Base-by-base conservation (phyloP, 805 yeast genomes). In the Candida nonsorbophila region DNA sequence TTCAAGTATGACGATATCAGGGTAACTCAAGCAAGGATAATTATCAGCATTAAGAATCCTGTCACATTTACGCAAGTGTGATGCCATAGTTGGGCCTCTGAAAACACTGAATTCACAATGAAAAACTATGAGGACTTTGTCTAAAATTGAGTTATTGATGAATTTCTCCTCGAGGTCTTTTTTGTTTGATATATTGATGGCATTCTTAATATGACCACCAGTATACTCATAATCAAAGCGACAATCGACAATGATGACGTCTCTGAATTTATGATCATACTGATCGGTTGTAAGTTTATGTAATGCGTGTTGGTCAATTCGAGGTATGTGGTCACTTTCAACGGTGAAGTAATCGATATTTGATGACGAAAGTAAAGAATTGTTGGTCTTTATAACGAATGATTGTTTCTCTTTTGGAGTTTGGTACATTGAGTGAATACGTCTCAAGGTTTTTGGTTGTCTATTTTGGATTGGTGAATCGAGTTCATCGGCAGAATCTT, bases 31-130 rank as follows among this genome's bases (percentile, higher is more conserved):
- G 36, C 72, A 62, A 0, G 98, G 98, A 55, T 92, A 92, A 37
- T 71, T 66, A 33, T 79, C 77, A 37, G 75, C 67, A 53, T 88
- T 87, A 29, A 76, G 43, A 22, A 72, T 70, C 38, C 98, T 72
- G 58, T 92, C 98, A 43, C 83, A 72, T 36, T 79, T 79, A 37
- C 98, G 67, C 33, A 92, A 67, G 51, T 86, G 87, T 30, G 77
- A 66, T 1, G 97, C 97, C 82, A 92, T 76, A 27, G 81, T 62
- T 4, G 98, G 98, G n/a, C 97, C 95, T 35, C 98, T 69, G 50
- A 81, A 85, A 5, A 94, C 76, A 21, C 94, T 81, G 53, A 86
- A 90, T 57, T 92, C 98, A 58, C 98, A 92, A 56, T 92, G 97
- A 63, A 92, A 90, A 7, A 92, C 68, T 5, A 90, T 53, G 32